Conservation (phyloP, 1,284 basidiomycete genomes). For the Ustilago curta region DNA sequence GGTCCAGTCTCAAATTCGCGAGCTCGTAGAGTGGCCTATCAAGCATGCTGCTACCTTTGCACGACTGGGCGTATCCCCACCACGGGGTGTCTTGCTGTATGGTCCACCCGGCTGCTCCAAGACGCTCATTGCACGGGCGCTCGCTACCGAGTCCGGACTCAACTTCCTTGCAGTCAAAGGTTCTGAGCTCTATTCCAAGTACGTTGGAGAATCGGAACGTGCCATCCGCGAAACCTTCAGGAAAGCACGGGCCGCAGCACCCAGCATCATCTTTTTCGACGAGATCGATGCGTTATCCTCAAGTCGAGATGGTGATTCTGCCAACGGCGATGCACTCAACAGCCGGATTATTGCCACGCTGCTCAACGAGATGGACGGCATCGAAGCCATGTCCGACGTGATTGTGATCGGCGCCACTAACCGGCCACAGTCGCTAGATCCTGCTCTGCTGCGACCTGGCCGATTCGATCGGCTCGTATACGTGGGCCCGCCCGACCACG, state of each 20-base stretch:
- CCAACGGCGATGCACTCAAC: conserved; percentile 74
- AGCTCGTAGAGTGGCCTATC: conserved; percentile 84
- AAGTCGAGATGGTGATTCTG: conserved; percentile 76
- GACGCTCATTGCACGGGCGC: conserved; percentile 91
- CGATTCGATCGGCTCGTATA: conserved; percentile 94
- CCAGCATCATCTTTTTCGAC: conserved; percentile 97
- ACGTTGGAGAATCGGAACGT: conserved; percentile 95
- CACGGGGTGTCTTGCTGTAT: conserved; percentile 90
- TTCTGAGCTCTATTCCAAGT: conserved; percentile 96
- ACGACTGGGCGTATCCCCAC: conserved; percentile 87
- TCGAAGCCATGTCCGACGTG: conserved; percentile 91
- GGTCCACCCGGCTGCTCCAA: conserved; percentile 98
- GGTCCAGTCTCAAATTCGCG: conserved; percentile 59
- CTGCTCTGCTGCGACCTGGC: conserved; percentile 93
- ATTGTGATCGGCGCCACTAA: conserved; percentile 97
- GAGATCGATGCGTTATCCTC: conserved; percentile 95
- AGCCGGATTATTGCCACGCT: conserved; percentile 92
- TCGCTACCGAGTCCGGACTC: conserved; percentile 92
- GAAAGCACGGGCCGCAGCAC: conserved; percentile 91
- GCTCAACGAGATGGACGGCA: conserved; percentile 96
- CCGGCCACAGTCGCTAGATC: conserved; percentile 90
- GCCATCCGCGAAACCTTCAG: conserved; percentile 94
- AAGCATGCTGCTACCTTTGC: conserved; percentile 85
- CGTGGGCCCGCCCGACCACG: conserved; percentile 87
- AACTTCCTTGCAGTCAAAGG: conserved; percentile 99